Evolutionary conservation across 306 rosid species (phyloP).

Genomic region (Adenanthera pavonina): DNA sequence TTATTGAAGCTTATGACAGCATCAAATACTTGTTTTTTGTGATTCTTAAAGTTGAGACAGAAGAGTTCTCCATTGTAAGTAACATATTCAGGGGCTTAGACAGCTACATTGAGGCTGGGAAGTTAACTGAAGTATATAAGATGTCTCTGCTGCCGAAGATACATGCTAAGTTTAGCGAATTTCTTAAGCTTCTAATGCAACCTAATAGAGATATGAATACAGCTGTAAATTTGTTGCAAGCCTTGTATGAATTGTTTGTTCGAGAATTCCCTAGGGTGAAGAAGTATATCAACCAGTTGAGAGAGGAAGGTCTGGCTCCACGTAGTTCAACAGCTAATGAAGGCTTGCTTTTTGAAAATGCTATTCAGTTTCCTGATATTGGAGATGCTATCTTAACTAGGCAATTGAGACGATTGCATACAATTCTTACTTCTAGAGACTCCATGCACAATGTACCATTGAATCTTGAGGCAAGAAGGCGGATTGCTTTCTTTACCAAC

Average conservation of each 20-base stretch:
- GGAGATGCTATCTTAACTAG: conserved; percentile 59
- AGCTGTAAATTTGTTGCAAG: conserved; percentile 81
- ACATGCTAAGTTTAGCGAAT: conserved; percentile 68
- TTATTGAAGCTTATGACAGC: conserved; percentile 87
- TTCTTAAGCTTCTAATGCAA: conserved; percentile 63
- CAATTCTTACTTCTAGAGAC: conserved; percentile 87
- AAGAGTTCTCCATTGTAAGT: conserved; percentile 62
- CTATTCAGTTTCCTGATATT: conserved; percentile 65
- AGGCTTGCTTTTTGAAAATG: conserved; percentile 77
- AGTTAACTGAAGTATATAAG: conserved; percentile 48
- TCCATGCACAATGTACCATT: conserved; percentile 82
- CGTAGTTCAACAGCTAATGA: conserved; percentile 45
- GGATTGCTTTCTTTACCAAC: conserved; percentile 91
- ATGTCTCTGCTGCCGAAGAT: conserved; percentile 64
- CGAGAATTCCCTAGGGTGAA: conserved; percentile 70
- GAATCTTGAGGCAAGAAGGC: conserved; percentile 81
- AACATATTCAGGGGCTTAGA: conserved; percentile 63
- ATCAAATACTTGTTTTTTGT: conserved; percentile 57
- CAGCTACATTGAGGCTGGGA: conserved; percentile 43
- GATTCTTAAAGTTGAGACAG: conserved; percentile 56
- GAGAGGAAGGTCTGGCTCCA: conserved; percentile 67
- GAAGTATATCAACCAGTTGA: conserved; percentile 55
- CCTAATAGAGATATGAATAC: conserved; percentile 52
- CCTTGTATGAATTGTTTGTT: conserved; percentile 74
- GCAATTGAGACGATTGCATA: conserved; percentile 76